phyloP scores from a whole-genome alignment of 1,284 basidiomycete species.

The Rhodotorula sp. region DNA sequence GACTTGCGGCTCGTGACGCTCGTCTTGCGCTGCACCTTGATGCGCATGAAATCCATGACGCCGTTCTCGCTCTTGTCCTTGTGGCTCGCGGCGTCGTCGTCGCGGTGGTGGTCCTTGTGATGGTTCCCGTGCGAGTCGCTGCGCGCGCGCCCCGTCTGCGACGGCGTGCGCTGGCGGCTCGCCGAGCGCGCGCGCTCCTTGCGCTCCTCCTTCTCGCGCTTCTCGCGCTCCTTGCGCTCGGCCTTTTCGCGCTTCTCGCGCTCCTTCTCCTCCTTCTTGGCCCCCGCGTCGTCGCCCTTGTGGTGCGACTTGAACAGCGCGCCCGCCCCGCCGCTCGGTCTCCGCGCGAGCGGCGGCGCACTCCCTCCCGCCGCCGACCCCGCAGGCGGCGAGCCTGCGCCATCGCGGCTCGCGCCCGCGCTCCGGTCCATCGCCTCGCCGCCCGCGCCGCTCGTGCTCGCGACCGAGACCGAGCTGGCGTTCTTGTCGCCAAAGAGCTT shows the following conservation, averaged over 20 bases:
- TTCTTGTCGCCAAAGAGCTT: slow-evolving; percentile 40
- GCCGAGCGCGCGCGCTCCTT: slow-evolving; percentile 14
- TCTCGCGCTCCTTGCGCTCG: slow-evolving; percentile 15
- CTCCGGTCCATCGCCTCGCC: slow-evolving; percentile 28
- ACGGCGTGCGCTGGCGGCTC: slow-evolving; percentile 16
- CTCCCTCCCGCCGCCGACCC: background rate
- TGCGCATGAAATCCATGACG: slow-evolving; percentile 43
- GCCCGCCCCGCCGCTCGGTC: slow-evolving; percentile 8
- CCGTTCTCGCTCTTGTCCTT: slow-evolving; percentile 26
- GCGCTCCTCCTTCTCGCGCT: slow-evolving; percentile 21
- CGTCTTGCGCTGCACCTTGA: slow-evolving; percentile 41
- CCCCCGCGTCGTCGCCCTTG: slow-evolving; percentile 21
- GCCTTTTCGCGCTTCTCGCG: slow-evolving; percentile 22
- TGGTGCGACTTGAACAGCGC: slow-evolving; percentile 15
- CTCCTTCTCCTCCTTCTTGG: slow-evolving; percentile 18
- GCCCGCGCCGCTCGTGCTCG: background rate
- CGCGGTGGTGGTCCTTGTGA: background rate
- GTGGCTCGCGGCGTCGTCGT: background rate
- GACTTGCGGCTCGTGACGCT: slow-evolving; percentile 31
- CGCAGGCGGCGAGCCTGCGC: background rate
- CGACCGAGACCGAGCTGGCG: background rate
- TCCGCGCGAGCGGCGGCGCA: slow-evolving; percentile 8
- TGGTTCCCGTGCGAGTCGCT: slow-evolving; percentile 5
- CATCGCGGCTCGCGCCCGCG: slow-evolving; percentile 7
- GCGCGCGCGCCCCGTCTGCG: slow-evolving; percentile 20